These are phyloP conservation scores for Teratosphaeria gauchensis DNA, from an alignment of 2,329 filamentous ascomycete genomes.

Conservation along the genomic window DNA sequence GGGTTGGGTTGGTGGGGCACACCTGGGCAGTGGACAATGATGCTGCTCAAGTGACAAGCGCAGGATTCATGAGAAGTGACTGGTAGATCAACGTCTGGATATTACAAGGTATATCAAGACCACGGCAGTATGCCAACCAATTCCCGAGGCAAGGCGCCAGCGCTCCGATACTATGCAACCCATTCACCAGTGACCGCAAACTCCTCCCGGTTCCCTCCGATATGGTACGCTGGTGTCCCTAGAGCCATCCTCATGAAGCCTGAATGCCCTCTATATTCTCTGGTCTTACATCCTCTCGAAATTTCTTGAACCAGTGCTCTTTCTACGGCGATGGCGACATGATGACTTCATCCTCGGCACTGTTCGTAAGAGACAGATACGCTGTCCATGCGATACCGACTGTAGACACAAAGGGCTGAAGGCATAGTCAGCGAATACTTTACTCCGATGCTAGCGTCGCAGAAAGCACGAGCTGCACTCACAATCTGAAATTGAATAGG, in stretches of 20 bases:
- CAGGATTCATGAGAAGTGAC: neutral
- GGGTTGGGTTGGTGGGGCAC: neutral
- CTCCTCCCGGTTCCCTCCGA: neutral
- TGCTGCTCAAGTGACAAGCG: neutral
- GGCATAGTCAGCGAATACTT: neutral
- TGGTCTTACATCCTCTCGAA: neutral
- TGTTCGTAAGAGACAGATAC: constrained; percentile 86
- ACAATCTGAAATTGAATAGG: constrained; percentile 95
- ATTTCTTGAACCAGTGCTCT: neutral
- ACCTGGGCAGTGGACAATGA: neutral
- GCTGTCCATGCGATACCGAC: constrained; percentile 96
- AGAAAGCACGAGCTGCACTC: constrained; percentile 29
- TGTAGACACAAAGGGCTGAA: constrained; percentile 86
- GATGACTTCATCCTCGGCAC: constrained; percentile 54
- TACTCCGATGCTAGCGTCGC: neutral
- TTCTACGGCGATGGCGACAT: constrained; percentile 1
- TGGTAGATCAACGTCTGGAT: neutral
- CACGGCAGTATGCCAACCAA: neutral
- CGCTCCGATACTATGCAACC: neutral
- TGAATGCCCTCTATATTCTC: neutral
- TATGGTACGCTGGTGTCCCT: neutral
- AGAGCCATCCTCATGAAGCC: neutral
- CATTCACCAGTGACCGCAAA: neutral
- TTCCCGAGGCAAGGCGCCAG: neutral
- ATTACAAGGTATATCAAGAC: neutral